Evolutionary conservation across 108 stramenopile species (phyloP), one percentile per base, ranked within the genome.

Genomic region (Nitzschia sp.): DNA sequence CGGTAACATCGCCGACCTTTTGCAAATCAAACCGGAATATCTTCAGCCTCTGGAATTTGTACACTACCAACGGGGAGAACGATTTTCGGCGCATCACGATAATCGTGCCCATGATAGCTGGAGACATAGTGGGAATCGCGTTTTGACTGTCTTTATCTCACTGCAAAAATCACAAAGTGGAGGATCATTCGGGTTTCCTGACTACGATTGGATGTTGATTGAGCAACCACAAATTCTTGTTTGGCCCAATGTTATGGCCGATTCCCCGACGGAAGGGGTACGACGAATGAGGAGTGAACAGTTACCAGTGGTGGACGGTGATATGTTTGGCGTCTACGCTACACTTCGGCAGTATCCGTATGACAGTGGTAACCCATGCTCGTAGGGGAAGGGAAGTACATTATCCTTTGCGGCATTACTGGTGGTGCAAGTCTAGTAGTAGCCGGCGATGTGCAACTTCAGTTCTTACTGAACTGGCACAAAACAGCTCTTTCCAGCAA

Each of bases 171-270:
- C 53, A 22, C 28, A 48, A 15, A 46, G 58, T 13, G 69, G 69
- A 45, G 83, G 77, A 11, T 30, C 50, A n/a, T 25, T 79, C 54
- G 83, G 83, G 33, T 81, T 84, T 56, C 83, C 80, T 0, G 36
- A 64, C 57, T 68, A 80, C 11, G 77, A 84, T 59, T 81, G 79
- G 77, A 15, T 84, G 23, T 32, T 36, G 13, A 27, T 81, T 5
- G 25, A 15, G 28, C 9, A 46, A 6, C 63, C 63, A 4, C 17
- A 46, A 46, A 48, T 64, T 6, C 31, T 64, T 16, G 36, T 64
- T 8, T 64, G 63, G 63, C 63, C 63, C 46, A 48, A 22, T 17
- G 30, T 48, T 41, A 22, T 31, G 21, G 17, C 26, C 13, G 38
- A 13, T 9, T 13, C 6, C 6, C 9, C 9, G 13, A 13, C 13